phyloP scores from a whole-genome alignment of 2,329 filamentous ascomycete genomes.

The Cladosporium sp. region DNA sequence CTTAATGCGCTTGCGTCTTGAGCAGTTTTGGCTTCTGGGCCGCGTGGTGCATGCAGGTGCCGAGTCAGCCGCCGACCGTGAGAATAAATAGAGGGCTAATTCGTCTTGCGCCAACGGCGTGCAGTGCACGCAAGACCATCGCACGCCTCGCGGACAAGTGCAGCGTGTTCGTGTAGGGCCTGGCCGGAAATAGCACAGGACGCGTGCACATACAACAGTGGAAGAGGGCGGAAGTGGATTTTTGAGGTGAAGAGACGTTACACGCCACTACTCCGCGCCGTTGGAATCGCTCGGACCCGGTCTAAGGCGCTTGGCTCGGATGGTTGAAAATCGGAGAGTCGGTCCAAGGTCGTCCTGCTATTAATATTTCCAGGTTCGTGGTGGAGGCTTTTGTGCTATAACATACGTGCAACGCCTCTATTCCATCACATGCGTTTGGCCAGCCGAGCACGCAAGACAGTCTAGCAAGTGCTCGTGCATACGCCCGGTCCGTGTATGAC shows the following conservation, averaged over 20 bases:
- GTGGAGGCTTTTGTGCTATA: background rate
- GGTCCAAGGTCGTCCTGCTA: background rate
- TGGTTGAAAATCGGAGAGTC: background rate
- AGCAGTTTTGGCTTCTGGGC: background rate
- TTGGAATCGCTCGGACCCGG: background rate
- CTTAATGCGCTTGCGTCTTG: background rate
- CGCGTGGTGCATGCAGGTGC: background rate
- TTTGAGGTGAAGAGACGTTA: background rate
- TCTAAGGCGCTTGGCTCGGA: background rate
- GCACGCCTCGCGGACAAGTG: background rate
- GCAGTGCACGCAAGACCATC: background rate
- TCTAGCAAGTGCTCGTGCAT: background rate
- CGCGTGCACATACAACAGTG: background rate
- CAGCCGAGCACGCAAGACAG: background rate
- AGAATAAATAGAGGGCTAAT: background rate
- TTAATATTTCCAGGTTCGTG: background rate
- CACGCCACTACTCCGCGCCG: slow-evolving; percentile 2
- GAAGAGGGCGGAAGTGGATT: background rate
- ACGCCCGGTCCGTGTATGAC: background rate
- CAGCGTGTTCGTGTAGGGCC: background rate
- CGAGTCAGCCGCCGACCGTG: background rate
- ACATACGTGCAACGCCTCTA: background rate
- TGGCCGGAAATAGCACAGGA: background rate
- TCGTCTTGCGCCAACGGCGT: background rate
- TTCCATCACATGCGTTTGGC: background rate